Evolutionary conservation across 2,329 filamentous ascomycete genomes (phyloP), one percentile per base, ranked within the genome.

Genomic region (Sphaceloma murrayae): DNA sequence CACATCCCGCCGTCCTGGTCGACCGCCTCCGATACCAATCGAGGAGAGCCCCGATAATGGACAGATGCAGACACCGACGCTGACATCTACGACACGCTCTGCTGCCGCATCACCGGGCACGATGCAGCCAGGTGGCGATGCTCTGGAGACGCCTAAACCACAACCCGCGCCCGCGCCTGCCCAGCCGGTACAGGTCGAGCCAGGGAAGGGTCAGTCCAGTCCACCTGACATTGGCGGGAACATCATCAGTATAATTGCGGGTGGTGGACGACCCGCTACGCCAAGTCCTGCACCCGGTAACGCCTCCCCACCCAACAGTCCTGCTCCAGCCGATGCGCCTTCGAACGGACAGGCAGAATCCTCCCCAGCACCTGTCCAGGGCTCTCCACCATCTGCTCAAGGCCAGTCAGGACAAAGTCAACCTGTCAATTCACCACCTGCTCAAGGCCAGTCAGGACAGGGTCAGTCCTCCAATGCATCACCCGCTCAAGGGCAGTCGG

Each of bases 1-100:
- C 3, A 43, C 76, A 68, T 0, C 77, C 77, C 51, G 60, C 64
- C 67, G 31, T 77, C 68, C 55, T 75, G 66, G 62, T 77, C 66
- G 55, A 70, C 67, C 51, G 61, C 64, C 1, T 63, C 64, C 1
- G 63, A 69, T 27, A 69, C 58, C 51, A 77, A 17, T 40, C 6
- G 71, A 70, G 61, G 61, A 9, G 74, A 73, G 1, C 68, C 71
- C 34, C 70, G 73, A 2, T 73, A 70, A 14, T 74, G 74, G 5
- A 67, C 74, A 54, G 51, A 60, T 16, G 36, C 58, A 17, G 52
- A 52, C 48, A 55, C 53, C 0, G 72, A 74, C 0, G 73, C 74
- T 14, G 74, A 78, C 56, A 52, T 58, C 21, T 62, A 66, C 11
- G 72, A 69, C 3, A 63, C 60, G n/a, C n/a, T n/a, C 6, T 56